These are phyloP conservation scores for Lobosporangium transversale DNA, from an alignment of 192 early-diverging fungal species.

Conservation along the genomic window DNA sequence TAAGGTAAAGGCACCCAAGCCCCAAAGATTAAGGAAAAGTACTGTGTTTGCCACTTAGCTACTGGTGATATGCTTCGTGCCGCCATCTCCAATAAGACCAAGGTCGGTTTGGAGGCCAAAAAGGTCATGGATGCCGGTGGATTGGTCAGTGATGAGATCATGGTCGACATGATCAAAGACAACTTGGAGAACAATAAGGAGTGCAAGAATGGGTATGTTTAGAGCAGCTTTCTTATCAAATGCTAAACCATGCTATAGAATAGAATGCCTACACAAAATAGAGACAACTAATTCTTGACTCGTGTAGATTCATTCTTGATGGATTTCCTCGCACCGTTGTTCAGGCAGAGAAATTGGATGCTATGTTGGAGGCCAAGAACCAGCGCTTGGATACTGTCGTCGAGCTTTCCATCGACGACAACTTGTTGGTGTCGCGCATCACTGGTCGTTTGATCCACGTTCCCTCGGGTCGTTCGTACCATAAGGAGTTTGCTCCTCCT, in stretches of 20 bases:
- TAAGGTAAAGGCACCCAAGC: constrained; percentile 94
- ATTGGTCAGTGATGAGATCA: constrained; percentile 97
- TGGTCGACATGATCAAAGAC: constrained; percentile 96
- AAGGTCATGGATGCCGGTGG: constrained; percentile 99
- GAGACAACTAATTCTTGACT: background rate
- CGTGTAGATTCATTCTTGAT: constrained; percentile 90
- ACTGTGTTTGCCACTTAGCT: constrained; percentile 97
- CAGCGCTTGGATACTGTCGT: constrained; percentile 88
- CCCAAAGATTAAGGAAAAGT: constrained; percentile 94
- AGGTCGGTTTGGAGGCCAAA: constrained; percentile 95
- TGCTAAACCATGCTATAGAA: no score
- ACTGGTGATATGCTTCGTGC: constrained; percentile 99
- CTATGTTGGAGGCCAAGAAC: constrained; percentile 86
- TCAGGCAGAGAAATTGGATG: constrained; percentile 98
- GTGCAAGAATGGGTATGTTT: constrained; percentile 89
- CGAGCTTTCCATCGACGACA: constrained; percentile 95
- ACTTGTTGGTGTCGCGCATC: constrained; percentile 92
- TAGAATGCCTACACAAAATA: no score
- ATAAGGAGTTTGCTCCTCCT: constrained; percentile 95
- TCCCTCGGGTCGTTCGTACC: constrained; percentile 94
- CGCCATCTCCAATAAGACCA: constrained; percentile 90
- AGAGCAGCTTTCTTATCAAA: background rate
- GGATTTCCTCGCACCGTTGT: constrained; percentile 98
- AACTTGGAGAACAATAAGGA: constrained; percentile 94
- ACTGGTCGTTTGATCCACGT: constrained; percentile 97